Base-by-base conservation (phyloP, 2,329 filamentous ascomycete species). In the Trichoderma afroharzianum region DNA sequence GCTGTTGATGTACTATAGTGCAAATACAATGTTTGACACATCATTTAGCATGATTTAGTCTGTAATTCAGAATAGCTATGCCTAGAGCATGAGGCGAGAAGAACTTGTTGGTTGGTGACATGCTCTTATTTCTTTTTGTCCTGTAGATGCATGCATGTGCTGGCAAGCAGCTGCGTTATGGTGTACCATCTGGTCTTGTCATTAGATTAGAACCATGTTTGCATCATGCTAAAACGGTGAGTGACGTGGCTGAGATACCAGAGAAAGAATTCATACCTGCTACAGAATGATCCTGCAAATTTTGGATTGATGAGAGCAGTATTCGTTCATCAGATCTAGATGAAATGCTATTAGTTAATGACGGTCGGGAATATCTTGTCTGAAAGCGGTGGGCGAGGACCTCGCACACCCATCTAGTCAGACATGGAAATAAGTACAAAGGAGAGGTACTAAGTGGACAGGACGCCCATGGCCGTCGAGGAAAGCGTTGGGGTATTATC, bases 181-280 rank as follows among this genome's bases (percentile, higher is more conserved):
- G 43, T 21, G 18, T 47, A 11, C 43, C n/a, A 21, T 47, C 43
- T 47, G 4, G 43, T 47, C 8, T 8, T n/a, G 18, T 2, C 1
- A 5, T 47, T 47, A 4, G 33, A 12, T 0, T n/a, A n/a, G n/a
- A n/a, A n/a, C n/a, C n/a, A 47, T 47, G 6, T 11, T 50, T 50
- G 12, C n/a, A 9, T 50, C 43, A 9, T 21, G 39, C 7, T 4
- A 1, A 7, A n/a, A 43, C 39, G 39, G 39, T 43, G 39, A 43
- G 15, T 43, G 18, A 43, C 0, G 0, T 18, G 7, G 39, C 0
- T n/a, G 39, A 4, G 39, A 15, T 43, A 1, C 1, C 1, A n/a
- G 39, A 43, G 1, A 47, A 47, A 0, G 3, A 21, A 21, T 43
- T 18, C 1, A 1, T 14, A 36, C 33, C 2, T 0, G 33, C 1